Base-by-base conservation (phyloP, 352 stramenopile species). In the Phytopythium mirpurense region DNA sequence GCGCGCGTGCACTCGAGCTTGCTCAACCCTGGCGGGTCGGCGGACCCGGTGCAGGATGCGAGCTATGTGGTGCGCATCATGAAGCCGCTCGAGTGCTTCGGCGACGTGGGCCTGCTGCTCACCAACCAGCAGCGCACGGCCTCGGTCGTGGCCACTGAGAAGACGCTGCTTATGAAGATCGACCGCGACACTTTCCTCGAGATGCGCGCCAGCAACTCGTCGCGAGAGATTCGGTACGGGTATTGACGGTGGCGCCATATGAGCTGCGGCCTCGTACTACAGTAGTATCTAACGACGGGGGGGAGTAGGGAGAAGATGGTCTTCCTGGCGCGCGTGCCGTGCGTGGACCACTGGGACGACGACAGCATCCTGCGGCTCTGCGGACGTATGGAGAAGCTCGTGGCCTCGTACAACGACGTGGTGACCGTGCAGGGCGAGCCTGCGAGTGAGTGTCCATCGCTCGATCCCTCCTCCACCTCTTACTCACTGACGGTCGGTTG, bases 71-170 rank as follows among this genome's bases (percentile, higher is more conserved):
- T 90, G 41, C 73, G 75, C 3, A 76, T 53, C 9, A 65, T 90
- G 62, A 86, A 86, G 56, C 56, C 66, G 0, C 65, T 87, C 32
- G 79, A 90, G 57, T 83, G 79, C 24, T 90, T 90, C 51, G 79
- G 79, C 2, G 79, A 90, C 38, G 72, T 86, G 19, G 79, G 79
- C 0, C 23, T 90, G 29, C 59, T 90, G 18, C 70, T 76, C 5
- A 68, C 57, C 45, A 73, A 85, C 24, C 73, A 85, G 38, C 63
- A 72, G 15, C 77, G 79, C 11, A 90, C 79, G 19, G 79, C 79
- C 3, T 83, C 74, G 9, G 75, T 90, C 21, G 67, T 90, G 26
- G 79, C 79, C 11, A 75, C 68, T 18, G 79, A 90, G 57, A 78
- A 67, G 37, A 77, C 74, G 12, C 62, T 90, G 48, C 77, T 86